Percentiles rank a stretch among this genome's conserved stretches.
Conservation (phyloP, 305 asterid species). For the Fraxinus dipetala region DNA sequence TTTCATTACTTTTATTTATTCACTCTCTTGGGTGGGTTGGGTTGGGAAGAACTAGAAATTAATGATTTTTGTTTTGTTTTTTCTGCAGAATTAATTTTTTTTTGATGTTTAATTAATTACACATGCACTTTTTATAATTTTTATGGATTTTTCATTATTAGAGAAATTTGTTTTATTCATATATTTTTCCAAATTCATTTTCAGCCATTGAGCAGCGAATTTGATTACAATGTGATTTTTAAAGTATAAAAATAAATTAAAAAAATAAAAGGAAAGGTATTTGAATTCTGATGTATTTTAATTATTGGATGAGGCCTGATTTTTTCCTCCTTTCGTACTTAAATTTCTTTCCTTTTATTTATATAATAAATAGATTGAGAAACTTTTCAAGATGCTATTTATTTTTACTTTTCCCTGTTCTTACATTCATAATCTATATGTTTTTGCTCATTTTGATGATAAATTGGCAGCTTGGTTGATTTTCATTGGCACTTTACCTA, state of each 20-base stretch:
- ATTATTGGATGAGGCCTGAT: neutral
- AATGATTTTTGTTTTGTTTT: neutral
- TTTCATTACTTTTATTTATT: neutral
- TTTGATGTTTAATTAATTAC: neutral
- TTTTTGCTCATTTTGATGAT: conserved; percentile 7
- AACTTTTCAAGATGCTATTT: neutral
- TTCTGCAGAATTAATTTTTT: neutral
- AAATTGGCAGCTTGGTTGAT: neutral
- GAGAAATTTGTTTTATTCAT: neutral
- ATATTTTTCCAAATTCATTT: neutral
- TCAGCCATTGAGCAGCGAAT: neutral
- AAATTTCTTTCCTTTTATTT: neutral
- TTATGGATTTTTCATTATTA: neutral
- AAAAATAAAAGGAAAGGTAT: neutral
- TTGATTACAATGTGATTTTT: neutral
- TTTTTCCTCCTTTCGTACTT: neutral
- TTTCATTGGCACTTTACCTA: neutral
- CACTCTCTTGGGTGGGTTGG: neutral
- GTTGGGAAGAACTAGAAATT: conserved; percentile 13
- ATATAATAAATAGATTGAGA: neutral
- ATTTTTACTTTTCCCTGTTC: neutral
- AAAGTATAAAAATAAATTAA: neutral
- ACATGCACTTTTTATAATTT: conserved; percentile 9
- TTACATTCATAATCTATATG: neutral
- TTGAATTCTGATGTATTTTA: neutral